Percentiles rank a stretch among this genome's conserved stretches.
Evolutionary conservation across 2,329 filamentous ascomycete genomes (phyloP).

Genomic region (Plenodomus biglobosus): DNA sequence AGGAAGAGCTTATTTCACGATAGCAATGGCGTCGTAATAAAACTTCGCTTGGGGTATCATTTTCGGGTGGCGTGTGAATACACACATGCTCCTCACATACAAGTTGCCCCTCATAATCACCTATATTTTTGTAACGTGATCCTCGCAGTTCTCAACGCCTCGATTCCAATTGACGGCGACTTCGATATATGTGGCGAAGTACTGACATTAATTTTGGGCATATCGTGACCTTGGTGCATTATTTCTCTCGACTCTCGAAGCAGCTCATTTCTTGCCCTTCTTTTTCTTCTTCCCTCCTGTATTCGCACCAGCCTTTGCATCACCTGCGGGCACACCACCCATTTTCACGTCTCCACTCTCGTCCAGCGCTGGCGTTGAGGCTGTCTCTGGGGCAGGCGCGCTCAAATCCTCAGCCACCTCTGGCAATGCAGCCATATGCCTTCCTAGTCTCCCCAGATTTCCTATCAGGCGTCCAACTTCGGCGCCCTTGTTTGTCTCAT

Average conservation of each 20-base stretch:
- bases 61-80: background rate
- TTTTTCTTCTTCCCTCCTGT: conserved; percentile 53
- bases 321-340: conserved; percentile 27
- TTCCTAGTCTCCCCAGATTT: conserved; percentile 73
- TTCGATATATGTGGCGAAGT: no score
- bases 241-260: background rate
- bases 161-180: background rate
- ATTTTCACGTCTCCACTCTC: conserved; percentile 33
- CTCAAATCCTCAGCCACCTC: conserved; percentile 45
- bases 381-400: conserved; percentile 32
- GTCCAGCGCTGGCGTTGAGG: conserved; percentile 39
- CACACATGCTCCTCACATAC: background rate
- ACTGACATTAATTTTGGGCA: background rate
- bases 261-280: conserved; percentile 53
- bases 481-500: conserved; percentile 84
- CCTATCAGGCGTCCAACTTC: conserved; percentile 84
- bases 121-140: background rate
- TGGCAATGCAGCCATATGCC: conserved; percentile 57
- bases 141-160: background rate
- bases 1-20: background rate
- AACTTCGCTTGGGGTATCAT: background rate
- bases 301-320: conserved; percentile 23
- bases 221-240: background rate
- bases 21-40: background rate
- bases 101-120: background rate